phyloP scores from a whole-genome alignment of 2,329 filamentous ascomycete genomes.

The Verticillium longisporum region DNA sequence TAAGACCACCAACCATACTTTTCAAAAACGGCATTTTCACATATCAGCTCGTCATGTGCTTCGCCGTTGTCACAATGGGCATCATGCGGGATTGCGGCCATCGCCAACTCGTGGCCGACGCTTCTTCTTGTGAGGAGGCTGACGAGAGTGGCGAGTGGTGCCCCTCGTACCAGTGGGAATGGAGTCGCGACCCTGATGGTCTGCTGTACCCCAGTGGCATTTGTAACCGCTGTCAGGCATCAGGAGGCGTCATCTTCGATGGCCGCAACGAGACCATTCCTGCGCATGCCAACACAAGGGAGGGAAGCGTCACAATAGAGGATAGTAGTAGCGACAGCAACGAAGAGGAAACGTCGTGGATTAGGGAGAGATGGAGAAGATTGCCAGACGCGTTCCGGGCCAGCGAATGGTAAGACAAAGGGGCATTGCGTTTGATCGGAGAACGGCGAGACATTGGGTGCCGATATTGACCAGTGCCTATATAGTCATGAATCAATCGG shows the following conservation, averaged over 20 bases:
- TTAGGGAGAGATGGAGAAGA: neutral
- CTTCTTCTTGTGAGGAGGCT: neutral
- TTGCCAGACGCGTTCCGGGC: neutral
- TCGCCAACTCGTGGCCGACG: neutral
- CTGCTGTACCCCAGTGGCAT: neutral
- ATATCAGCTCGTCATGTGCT: neutral
- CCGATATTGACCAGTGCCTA: neutral
- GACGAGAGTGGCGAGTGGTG: neutral
- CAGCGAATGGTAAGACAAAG: neutral
- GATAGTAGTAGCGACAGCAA: neutral
- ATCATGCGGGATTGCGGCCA: neutral
- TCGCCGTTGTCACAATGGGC: neutral
- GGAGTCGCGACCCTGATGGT: neutral
- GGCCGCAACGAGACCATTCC: neutral
- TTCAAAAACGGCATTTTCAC: too few species aligned
- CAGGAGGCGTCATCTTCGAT: neutral
- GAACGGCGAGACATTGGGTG: neutral
- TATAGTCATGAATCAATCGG: neutral
- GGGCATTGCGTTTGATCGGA: neutral
- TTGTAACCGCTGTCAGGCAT: neutral
- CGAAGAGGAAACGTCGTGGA: neutral
- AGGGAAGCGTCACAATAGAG: too few species aligned
- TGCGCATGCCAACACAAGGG: neutral
- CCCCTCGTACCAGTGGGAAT: neutral
- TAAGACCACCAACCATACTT: too few species aligned